Base-by-base conservation (phyloP, 495 filamentous ascomycete genomes). In the Cercophora sp. region DNA sequence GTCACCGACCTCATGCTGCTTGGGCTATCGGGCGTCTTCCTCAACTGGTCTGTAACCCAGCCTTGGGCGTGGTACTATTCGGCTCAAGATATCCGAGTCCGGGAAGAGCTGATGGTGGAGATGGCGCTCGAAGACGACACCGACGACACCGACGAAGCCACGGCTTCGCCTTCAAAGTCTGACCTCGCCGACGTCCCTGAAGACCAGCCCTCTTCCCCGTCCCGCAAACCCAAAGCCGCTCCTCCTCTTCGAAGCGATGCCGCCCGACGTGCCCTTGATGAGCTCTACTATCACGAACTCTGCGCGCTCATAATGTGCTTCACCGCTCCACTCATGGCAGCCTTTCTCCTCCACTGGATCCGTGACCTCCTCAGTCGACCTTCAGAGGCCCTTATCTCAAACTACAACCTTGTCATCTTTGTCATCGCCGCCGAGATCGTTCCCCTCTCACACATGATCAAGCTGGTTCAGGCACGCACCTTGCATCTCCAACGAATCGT, bases 41-140 rank as follows among this genome's bases (percentile, higher is more conserved):
- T 98, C 46, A 92, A 97, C 65, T 96, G 91, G 92, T 90, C 88
- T 16, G 85, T 96, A 5, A 84, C 88, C 49, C 69, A 91, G 50
- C 94, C 93, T 60, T 98, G 93, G 87, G 82, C 90, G 51, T 96
- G 91, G 91, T 96, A 96, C 70, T 79, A 85, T 48, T 81, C 87
- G 1, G 86, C 91, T 1, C 89, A 93, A 63, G 67, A 81, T 29
- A 63, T 85, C 20, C 75, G 79, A 25, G 41, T 69, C 13, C 63
- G 65, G 41, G 76, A 84, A 10, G 67, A 74, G 54, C 58, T 55
- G 18, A 65, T 71, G 41, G 60, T 64, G 8, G 79, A 80, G 44
- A 60, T 68, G 3, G 77, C 77, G 4, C 63, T 80, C 16, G 76
- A 76, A 27, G 69, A 75, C 18, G 74, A 73, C 25, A 44, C 10